These are phyloP conservation scores for Suhomyces choctaworum DNA, from an alignment of 1,139 yeast genomes.

Conservation along the genomic window DNA sequence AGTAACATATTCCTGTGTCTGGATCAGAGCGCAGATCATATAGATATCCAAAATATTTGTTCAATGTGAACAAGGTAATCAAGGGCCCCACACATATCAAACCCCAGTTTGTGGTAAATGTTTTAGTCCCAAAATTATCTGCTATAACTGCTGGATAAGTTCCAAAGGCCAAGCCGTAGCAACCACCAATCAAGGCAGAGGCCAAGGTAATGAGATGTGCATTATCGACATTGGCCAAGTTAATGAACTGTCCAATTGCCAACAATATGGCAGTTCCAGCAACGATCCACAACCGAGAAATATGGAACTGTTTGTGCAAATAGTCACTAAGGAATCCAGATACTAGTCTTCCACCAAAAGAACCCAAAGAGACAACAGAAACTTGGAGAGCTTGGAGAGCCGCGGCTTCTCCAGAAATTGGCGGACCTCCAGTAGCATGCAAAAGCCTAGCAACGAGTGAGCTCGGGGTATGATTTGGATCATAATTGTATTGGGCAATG, in stretches of 20 bases:
- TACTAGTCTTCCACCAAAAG: conserved; percentile 41
- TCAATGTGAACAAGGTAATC: conserved; percentile 33
- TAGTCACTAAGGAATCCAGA: conserved; percentile 44
- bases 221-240: conserved; percentile 30
- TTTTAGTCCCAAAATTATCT: conserved; percentile 42
- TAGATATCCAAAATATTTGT: conserved; percentile 41
- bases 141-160: conserved; percentile 51
- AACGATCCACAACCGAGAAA: conserved; percentile 45
- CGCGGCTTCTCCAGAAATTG: conserved; percentile 24
- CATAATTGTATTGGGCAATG: conserved; percentile 39
- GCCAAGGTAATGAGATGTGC: conserved; percentile 30
- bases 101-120: conserved; percentile 50
- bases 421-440: conserved; percentile 11
- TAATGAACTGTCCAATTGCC: conserved; percentile 33
- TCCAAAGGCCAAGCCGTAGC: conserved; percentile 45
- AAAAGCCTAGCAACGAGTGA: conserved; percentile 5
- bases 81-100: conserved; percentile 46
- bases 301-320: conserved; percentile 31
- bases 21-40: conserved; percentile 38
- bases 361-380: conserved; percentile 41
- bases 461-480: conserved; percentile 10
- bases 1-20: conserved; percentile 33
- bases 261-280: conserved; percentile 29
- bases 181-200: conserved; percentile 37
- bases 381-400: conserved; percentile 48